A percentile compares a stretch with the other conserved stretches of the same genome.
These are phyloP conservation scores for Acidiella bohemica DNA, from an alignment of 495 filamentous ascomycete genomes.

Conservation along the genomic window DNA sequence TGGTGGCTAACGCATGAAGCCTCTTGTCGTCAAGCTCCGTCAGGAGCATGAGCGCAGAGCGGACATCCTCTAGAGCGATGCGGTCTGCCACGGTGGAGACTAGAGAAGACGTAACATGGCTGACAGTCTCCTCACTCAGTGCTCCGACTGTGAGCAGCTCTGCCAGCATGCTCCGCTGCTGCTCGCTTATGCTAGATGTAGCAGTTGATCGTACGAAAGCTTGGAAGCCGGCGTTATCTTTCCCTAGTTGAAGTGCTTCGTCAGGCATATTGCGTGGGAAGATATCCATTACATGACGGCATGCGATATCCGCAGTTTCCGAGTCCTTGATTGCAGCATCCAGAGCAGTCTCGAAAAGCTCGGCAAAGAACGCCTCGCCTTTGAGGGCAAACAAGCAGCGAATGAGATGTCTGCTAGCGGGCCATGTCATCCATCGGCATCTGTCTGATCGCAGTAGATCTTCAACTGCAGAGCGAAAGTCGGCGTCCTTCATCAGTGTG, in stretches of 20 bases:
- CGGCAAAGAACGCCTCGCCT: constrained; percentile 1
- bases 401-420: constrained; percentile 34
- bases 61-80: background rate
- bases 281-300: constrained; percentile 8
- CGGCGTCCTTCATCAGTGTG: constrained; percentile 19
- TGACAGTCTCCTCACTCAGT: constrained; percentile 15
- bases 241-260: constrained; percentile 12
- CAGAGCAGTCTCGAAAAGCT: constrained; percentile 1
- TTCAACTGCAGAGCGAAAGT: constrained; percentile 21
- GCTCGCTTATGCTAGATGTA: background rate
- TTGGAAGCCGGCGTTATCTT: constrained; percentile 22
- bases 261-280: constrained; percentile 20
- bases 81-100: background rate
- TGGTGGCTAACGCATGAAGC: too few species aligned
- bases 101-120: constrained; percentile 24
- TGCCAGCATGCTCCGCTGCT: background rate
- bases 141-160: constrained; percentile 8
- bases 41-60: too few species aligned
- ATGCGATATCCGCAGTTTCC: constrained; percentile 1
- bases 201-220: constrained; percentile 15
- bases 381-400: constrained; percentile 19
- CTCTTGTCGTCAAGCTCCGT: too few species aligned
- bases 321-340: background rate
- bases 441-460: constrained; percentile 29
- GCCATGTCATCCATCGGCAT: constrained; percentile 27